A percentile compares a stretch with the other conserved stretches of the same genome.
phyloP scores from a whole-genome alignment of 1,284 basidiomycete species.

The Melampsora americana region DNA sequence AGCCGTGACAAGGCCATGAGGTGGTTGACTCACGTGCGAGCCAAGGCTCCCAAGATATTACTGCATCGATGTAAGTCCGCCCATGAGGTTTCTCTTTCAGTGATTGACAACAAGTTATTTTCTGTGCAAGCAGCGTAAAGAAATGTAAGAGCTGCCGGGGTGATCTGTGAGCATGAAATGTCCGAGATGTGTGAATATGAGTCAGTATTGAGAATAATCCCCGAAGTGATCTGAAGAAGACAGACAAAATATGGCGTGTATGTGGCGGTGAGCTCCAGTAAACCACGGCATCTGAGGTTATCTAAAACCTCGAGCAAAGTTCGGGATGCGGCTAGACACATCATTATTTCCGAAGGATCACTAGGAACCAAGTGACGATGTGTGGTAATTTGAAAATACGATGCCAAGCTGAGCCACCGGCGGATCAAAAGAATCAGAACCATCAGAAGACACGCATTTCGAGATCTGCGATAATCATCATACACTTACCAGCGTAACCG shows the following conservation, averaged over 20 bases:
- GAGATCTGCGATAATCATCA: background rate
- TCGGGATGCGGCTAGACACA: conserved; percentile 8
- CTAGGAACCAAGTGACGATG: conserved; percentile 15
- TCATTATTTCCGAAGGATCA: conserved; percentile 1
- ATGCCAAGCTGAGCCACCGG: background rate
- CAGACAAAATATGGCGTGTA: conserved; percentile 15
- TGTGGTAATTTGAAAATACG: conserved; percentile 12
- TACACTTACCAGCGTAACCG: background rate
- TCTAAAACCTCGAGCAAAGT: conserved; percentile 20
- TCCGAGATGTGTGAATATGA: background rate
- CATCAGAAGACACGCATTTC: too few species aligned
- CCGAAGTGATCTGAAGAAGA: background rate
- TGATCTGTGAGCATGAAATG: background rate
- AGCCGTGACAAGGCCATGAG: too few species aligned
- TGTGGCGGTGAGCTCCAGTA: conserved; percentile 5
- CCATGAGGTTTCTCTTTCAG: conserved; percentile 23
- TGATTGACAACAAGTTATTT: background rate
- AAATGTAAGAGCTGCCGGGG: conserved; percentile 17
- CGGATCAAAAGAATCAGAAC: too few species aligned
- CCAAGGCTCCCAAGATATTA: conserved; percentile 10
- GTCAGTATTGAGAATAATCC: background rate
- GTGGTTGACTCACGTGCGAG: background rate
- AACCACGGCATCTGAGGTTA: conserved; percentile 12
- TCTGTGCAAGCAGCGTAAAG: conserved; percentile 10
- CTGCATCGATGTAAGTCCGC: conserved; percentile 18